Percentiles rank a stretch among this genome's conserved stretches.
Evolutionary conservation across 176 grass and related monocot genomes (phyloP).

Genomic region (Aegilops bicornis): DNA sequence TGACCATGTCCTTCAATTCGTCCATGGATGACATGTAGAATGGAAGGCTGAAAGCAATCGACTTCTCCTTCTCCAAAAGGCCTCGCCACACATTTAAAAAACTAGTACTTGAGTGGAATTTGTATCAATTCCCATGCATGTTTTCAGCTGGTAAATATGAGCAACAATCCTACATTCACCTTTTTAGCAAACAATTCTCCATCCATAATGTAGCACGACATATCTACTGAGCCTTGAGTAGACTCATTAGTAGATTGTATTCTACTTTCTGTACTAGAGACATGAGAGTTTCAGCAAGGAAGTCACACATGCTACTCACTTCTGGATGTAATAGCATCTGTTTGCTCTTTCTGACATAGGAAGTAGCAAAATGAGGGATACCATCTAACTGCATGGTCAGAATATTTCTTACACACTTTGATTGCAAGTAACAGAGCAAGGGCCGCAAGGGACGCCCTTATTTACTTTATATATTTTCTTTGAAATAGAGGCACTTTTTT

Average conservation of each 20-base stretch:
- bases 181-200: too few species aligned
- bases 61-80: slow-evolving; percentile 22
- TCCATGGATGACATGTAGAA: slow-evolving; percentile 43
- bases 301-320: not conserved
- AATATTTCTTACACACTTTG: too few species aligned
- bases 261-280: slow-evolving; percentile 35
- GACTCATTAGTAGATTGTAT: too few species aligned
- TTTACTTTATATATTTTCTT: too few species aligned
- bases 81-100: not conserved
- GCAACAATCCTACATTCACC: not conserved
- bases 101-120: not conserved
- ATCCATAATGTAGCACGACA: too few species aligned
- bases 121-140: not conserved
- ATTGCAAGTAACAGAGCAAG: too few species aligned
- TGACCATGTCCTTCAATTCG: slow-evolving; percentile 29
- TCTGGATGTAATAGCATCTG: not conserved
- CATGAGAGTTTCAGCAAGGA: slow-evolving; percentile 12
- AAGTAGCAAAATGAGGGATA: too few species aligned
- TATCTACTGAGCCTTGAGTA: too few species aligned
- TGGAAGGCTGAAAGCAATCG: slow-evolving; percentile 45
- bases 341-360: not conserved
- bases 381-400: too few species aligned
- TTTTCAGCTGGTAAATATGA: not conserved
- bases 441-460: too few species aligned
- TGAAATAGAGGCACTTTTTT: too few species aligned